Conservation (phyloP, 2,329 filamentous ascomycete genomes). For the Huntiella omanensis region DNA sequence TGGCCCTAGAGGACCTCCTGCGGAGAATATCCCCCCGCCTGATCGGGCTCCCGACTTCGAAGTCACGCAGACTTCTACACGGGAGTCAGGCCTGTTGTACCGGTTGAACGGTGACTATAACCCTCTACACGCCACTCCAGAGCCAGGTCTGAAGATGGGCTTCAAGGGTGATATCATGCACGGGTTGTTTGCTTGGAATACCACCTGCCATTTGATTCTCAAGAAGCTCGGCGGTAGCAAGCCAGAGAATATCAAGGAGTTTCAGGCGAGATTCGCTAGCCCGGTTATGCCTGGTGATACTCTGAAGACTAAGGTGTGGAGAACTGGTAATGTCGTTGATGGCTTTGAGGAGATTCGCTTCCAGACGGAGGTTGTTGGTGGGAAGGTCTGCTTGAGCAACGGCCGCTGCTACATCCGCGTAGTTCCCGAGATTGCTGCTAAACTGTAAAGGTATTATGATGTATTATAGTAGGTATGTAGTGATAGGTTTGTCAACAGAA, state of each 20-base stretch:
- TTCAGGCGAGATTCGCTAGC: conserved; percentile 71
- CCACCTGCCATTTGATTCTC: conserved; percentile 53
- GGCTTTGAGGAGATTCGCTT: conserved; percentile 72
- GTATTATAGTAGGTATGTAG: conserved; percentile 1
- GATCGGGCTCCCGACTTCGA: conserved; percentile 51
- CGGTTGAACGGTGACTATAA: conserved; percentile 89
- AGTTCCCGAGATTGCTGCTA: conserved; percentile 16
- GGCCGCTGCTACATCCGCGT: conserved; percentile 62
- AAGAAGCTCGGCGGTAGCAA: conserved; percentile 56
- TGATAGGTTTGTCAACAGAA: background rate
- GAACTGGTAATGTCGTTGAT: conserved; percentile 42
- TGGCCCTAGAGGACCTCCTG: conserved; percentile 73
- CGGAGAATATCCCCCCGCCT: conserved; percentile 60
- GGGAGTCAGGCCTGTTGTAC: conserved; percentile 59
- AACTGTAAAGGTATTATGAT: conserved; percentile 29
- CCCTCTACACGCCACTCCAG: conserved; percentile 72
- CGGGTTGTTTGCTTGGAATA: conserved; percentile 77
- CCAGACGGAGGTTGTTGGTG: conserved; percentile 54
- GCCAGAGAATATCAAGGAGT: conserved; percentile 67
- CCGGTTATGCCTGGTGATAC: conserved; percentile 73
- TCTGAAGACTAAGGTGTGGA: conserved; percentile 66
- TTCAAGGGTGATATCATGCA: conserved; percentile 82
- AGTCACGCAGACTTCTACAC: conserved; percentile 49
- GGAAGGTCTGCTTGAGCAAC: conserved; percentile 75
- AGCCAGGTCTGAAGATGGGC: conserved; percentile 74